Evolutionary conservation across 768 basidiomycete genomes (phyloP).

Genomic region (Leccinum disarticulatum): DNA sequence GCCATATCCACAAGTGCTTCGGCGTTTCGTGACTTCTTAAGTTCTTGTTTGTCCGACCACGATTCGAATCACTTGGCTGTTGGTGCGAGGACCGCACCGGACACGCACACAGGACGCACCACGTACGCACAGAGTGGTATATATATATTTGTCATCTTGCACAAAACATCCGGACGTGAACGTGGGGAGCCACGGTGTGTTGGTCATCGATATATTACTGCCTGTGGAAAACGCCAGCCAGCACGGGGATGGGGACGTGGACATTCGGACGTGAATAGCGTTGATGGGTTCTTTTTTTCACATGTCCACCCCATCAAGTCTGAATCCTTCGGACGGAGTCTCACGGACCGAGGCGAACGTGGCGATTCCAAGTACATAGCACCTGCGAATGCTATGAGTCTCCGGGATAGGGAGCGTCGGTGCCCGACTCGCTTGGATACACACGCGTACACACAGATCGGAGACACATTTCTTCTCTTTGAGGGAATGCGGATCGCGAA

Average conservation of each 20-base stretch:
- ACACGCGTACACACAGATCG: not conserved
- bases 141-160: not conserved
- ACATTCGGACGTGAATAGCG: not conserved
- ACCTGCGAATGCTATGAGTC: not conserved
- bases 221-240: not conserved
- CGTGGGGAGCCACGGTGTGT: conserved; percentile 10
- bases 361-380: not conserved
- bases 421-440: not conserved
- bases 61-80: not conserved
- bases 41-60: not conserved
- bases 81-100: not conserved
- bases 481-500: not conserved
- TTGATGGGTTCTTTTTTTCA: not conserved
- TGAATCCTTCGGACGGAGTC: not conserved
- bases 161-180: not conserved
- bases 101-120: not conserved
- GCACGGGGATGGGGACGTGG: not conserved
- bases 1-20: not conserved
- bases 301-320: not conserved
- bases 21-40: not conserved
- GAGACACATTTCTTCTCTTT: not conserved
- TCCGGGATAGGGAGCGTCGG: not conserved
- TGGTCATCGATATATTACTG: not conserved
- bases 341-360: not conserved
- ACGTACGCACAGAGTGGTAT: not conserved